Conservation (phyloP, 139 green algal species). For the Volvox africanus region DNA sequence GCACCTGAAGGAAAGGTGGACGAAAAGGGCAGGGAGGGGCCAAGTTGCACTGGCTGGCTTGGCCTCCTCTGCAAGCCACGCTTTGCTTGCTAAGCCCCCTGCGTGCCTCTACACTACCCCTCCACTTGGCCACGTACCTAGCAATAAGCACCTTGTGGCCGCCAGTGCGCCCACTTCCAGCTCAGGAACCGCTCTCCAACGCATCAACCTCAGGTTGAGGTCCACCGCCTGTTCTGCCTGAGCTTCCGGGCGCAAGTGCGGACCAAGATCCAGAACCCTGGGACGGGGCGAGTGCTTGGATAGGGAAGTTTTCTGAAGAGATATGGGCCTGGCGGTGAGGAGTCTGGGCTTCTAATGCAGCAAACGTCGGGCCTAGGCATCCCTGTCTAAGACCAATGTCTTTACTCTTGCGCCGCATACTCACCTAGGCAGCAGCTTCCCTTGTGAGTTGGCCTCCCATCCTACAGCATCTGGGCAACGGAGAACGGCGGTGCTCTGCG, state of each 20-base stretch:
- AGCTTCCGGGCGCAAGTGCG: constrained; percentile 32
- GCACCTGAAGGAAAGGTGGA: constrained; percentile 55
- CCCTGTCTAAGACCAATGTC: too few species aligned
- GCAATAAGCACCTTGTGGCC: constrained; percentile 84
- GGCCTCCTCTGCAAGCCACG: too few species aligned
- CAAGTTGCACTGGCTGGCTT: too few species aligned
- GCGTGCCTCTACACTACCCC: too few species aligned
- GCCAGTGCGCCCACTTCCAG: constrained; percentile 82
- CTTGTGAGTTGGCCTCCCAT: constrained; percentile 83
- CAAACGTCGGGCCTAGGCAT: too few species aligned
- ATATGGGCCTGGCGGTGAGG: not conserved
- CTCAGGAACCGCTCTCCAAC: constrained; percentile 89
- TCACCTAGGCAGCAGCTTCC: constrained; percentile 72
- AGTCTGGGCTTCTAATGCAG: too few species aligned
- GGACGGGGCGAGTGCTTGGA: not conserved
- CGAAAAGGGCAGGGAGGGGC: too few species aligned
- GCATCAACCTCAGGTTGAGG: constrained; percentile 98
- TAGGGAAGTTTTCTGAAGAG: not conserved
- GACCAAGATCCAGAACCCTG: constrained; percentile 44
- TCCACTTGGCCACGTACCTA: constrained; percentile 72
- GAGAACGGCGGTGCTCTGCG: not conserved
- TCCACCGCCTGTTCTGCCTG: constrained; percentile 73
- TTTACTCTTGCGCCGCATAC: not conserved
- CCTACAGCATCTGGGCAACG: constrained; percentile 63
- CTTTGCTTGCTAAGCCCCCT: too few species aligned